Base-by-base conservation (phyloP, 2,329 filamentous ascomycete species). In the Penicillium sp. region DNA sequence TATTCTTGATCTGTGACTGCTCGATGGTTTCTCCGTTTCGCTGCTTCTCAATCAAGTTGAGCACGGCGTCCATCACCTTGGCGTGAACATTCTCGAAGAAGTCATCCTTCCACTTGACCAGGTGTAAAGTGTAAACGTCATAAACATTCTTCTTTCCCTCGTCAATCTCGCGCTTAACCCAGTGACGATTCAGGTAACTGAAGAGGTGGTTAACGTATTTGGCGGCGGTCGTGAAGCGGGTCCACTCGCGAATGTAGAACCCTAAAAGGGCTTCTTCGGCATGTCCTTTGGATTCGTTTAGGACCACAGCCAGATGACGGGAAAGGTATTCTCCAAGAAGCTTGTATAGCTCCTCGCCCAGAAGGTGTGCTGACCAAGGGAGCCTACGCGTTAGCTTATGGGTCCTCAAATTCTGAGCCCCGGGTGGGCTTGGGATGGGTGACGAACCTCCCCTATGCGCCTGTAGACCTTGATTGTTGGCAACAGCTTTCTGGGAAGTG, bases 171-270 rank as follows among this genome's bases (percentile, higher is more conserved):
- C 95, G 86, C 84, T 97, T 99, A 1, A 99, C 95, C 95, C 96
- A 99, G 80, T 99, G 95, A 33, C 95, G 88, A 75, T 99, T 99
- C 28, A 99, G 87, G 75, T 99, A 99, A 58, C 90, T 85, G 83
- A 99, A 99, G 8, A 99, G 83, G 76, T 99, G 94, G 79, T 99
- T 96, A 76, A 97, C 95, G 80, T 96, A 99, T 79, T 96, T 96
- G 62, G 93, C 95, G 1, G 95, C 94, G 15, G 91, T 92, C 1
- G 95, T 99, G 80, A 97, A 99, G 64, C 95, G 88, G 68, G 90
- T 89, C 95, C 95, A 99, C 84, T 99, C 93, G 74, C 91, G 88
- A 77, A 98, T 99, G 78, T 99, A 99, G 79, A 94, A 98, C 22
- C 86, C 85, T 30, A 99, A 85, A 10, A 99, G 84, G 1, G 93